Evolutionary conservation across 2,329 filamentous ascomycete genomes (phyloP).

Genomic region (Talaromyces sp.): DNA sequence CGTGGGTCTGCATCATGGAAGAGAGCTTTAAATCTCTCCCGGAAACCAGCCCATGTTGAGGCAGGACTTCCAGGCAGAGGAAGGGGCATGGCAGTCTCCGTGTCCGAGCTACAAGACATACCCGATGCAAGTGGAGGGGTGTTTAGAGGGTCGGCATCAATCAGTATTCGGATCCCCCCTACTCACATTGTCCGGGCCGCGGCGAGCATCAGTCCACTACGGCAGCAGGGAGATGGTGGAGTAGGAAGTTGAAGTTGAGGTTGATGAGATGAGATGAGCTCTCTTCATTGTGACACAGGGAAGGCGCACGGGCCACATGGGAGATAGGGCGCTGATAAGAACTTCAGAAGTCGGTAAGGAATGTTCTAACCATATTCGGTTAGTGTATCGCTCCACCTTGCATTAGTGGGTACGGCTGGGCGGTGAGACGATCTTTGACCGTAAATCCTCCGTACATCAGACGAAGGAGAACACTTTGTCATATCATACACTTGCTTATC

Average conservation of each 20-base stretch:
- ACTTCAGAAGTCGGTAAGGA: conserved; percentile 1
- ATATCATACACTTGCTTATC: too few relatives aligned
- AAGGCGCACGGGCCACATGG: neutral
- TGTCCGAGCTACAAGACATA: conserved; percentile 11
- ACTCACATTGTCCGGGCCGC: neutral
- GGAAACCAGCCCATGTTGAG: conserved; percentile 70
- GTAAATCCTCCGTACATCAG: neutral
- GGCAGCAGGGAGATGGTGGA: neutral
- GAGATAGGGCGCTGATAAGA: neutral
- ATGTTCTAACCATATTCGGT: neutral
- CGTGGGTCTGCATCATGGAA: conserved; percentile 64
- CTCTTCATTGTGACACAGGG: neutral
- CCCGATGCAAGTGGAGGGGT: neutral
- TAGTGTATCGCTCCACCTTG: neutral
- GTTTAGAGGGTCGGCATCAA: neutral
- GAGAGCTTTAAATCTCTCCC: conserved; percentile 57
- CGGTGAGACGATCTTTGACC: neutral
- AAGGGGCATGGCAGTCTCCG: conserved; percentile 32
- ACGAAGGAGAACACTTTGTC: neutral
- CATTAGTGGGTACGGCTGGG: conserved; percentile 1
- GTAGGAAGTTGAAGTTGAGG: neutral
- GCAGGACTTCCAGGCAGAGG: conserved; percentile 55
- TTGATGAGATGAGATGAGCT: neutral
- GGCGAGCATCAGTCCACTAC: neutral
- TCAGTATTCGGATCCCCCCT: too few relatives aligned